Conservation (phyloP, 176 grass and related monocot genomes). For the Urochloa ruziziensis region DNA sequence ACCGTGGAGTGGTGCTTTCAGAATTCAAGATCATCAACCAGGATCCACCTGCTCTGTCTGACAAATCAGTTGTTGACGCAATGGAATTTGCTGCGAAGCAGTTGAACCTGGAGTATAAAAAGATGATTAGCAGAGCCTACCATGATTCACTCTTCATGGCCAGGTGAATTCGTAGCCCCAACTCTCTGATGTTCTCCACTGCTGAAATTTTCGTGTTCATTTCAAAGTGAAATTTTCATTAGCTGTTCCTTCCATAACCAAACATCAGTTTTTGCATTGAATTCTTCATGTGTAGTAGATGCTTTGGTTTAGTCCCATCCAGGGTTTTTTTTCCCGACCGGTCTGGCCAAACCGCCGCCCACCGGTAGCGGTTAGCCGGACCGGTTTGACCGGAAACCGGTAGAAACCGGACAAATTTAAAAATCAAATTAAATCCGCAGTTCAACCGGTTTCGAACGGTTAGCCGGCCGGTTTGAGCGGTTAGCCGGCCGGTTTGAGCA, state of each 20-base stretch:
- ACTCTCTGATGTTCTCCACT: background rate
- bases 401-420: too few species aligned
- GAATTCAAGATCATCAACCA: constrained; percentile 91
- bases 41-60: constrained; percentile 80
- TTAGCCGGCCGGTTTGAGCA: too few species aligned
- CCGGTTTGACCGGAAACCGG: too few species aligned
- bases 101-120: constrained; percentile 61
- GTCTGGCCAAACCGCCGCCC: too few species aligned
- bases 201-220: background rate
- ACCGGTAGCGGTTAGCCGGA: too few species aligned
- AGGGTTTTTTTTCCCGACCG: too few species aligned
- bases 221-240: background rate
- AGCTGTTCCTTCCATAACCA: background rate
- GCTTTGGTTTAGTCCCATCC: background rate
- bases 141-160: constrained; percentile 99
- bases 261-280: background rate
- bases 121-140: constrained; percentile 98
- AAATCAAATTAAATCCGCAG: too few species aligned
- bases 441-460: too few species aligned
- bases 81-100: constrained; percentile 67
- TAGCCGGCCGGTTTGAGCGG: too few species aligned
- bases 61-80: constrained; percentile 65
- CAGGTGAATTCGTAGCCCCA: constrained; percentile 41
- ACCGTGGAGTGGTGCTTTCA: constrained; percentile 60
- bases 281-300: background rate